phyloP scores from a whole-genome alignment of 208 protist species.

The Porcisia deanei region DNA sequence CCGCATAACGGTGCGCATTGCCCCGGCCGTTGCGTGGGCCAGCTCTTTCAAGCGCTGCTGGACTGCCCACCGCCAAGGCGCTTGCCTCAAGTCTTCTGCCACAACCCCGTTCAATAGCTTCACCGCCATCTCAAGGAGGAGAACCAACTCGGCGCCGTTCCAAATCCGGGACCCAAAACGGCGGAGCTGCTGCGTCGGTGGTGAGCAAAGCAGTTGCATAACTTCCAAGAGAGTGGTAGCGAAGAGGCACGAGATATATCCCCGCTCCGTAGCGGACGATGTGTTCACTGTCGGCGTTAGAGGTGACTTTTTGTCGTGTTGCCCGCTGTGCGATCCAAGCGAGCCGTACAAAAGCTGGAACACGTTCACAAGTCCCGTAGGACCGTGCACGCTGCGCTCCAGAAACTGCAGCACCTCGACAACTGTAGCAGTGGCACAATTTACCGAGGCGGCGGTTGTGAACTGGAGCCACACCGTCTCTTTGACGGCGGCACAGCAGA shows the following conservation, averaged over 20 bases:
- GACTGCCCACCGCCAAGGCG: slow-evolving; percentile 24
- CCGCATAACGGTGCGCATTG: slow-evolving; percentile 15
- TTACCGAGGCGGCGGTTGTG: slow-evolving; percentile 7
- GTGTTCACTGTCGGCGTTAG: background rate
- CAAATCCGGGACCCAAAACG: background rate
- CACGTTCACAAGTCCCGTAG: slow-evolving; percentile 7
- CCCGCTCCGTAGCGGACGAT: slow-evolving; percentile 20
- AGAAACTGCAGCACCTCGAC: slow-evolving; percentile 28
- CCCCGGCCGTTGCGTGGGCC: slow-evolving; percentile 3
- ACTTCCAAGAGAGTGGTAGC: slow-evolving; percentile 24
- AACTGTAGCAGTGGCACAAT: slow-evolving; percentile 6
- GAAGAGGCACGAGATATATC: slow-evolving; percentile 22
- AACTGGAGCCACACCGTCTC: slow-evolving; percentile 29
- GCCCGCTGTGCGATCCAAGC: background rate
- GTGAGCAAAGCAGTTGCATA: slow-evolving; percentile 21
- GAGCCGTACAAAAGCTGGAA: slow-evolving; percentile 13
- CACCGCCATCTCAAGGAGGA: slow-evolving; percentile 32
- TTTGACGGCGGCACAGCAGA: slow-evolving; percentile 33
- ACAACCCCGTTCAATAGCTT: slow-evolving; percentile 24
- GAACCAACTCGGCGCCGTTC: slow-evolving; percentile 16
- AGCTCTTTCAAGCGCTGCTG: slow-evolving; percentile 14
- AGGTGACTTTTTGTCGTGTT: background rate
- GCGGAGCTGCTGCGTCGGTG: background rate
- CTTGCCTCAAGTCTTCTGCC: background rate
- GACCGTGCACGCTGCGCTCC: slow-evolving; percentile 31